Conservation (phyloP, 306 rosid species). For the Castanea crenata region DNA sequence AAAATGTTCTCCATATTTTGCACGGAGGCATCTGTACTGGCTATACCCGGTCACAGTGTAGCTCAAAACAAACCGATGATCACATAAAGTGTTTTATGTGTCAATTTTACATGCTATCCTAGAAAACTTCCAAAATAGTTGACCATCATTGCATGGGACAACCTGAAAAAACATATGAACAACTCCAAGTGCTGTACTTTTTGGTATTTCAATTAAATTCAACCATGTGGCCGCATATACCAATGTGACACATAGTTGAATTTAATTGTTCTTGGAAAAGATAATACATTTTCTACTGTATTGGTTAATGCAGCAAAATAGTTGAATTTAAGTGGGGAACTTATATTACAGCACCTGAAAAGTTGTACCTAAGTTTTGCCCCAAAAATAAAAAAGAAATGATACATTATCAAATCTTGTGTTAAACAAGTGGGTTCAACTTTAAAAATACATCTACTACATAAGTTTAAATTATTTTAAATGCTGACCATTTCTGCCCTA, state of each 20-base stretch:
- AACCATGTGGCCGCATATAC: no score
- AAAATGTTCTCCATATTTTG: neutral
- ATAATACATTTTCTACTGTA: no score
- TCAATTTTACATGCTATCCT: no score
- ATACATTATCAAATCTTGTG: neutral
- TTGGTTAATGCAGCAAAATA: no score
- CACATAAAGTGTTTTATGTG: neutral
- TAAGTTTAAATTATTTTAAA: neutral
- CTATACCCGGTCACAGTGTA: neutral
- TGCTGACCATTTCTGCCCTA: neutral
- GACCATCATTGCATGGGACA: neutral
- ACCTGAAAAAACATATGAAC: neutral
- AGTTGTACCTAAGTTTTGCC: no score
- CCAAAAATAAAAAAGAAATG: neutral
- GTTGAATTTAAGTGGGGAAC: no score
- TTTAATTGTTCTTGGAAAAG: no score
- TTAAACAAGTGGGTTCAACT: neutral
- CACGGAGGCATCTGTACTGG: no score
- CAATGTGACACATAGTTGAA: no score
- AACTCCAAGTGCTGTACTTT: no score
- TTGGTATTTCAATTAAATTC: no score
- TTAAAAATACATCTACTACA: neutral
- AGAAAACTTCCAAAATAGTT: neutral
- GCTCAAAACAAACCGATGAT: neutral
- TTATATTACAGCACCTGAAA: no score